Conservation (phyloP, 2,329 filamentous ascomycete genomes). For the Diaporthe vaccinii region DNA sequence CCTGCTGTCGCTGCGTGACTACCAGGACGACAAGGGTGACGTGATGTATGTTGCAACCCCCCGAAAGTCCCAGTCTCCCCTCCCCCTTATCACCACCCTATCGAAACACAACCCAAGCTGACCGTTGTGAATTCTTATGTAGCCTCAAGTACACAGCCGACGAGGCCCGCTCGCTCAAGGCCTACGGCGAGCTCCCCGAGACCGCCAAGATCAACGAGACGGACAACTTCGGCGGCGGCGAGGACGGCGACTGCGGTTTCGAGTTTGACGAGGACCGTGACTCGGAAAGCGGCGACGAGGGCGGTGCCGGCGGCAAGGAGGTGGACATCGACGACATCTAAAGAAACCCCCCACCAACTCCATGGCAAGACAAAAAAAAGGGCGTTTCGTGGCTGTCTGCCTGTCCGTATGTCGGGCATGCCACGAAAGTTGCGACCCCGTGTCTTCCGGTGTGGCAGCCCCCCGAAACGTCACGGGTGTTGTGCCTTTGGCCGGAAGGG, state of each 20-base stretch:
- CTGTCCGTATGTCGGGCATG: neutral
- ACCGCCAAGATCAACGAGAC: slow-evolving; percentile 99
- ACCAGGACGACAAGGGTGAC: slow-evolving; percentile 91
- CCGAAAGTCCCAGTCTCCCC: neutral
- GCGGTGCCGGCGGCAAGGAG: slow-evolving; percentile 67
- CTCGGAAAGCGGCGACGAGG: slow-evolving; percentile 67
- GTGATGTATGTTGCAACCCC: slow-evolving; percentile 67
- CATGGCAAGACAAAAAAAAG: neutral
- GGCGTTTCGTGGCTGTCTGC: neutral
- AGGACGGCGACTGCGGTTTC: slow-evolving; percentile 96
- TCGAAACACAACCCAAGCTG: neutral
- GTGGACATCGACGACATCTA: slow-evolving; percentile 97
- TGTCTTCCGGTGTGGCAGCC: neutral
- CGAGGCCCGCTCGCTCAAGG: slow-evolving; percentile 94
- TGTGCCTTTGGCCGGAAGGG: neutral
- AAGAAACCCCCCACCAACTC: slow-evolving; percentile 46
- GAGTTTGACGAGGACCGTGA: slow-evolving; percentile 97
- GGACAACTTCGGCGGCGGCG: slow-evolving; percentile 91
- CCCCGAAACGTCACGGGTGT: neutral
- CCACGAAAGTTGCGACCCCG: neutral
- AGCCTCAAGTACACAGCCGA: slow-evolving; percentile 92
- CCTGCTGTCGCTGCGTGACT: slow-evolving; percentile 83
- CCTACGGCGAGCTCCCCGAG: slow-evolving; percentile 97
- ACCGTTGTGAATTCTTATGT: neutral
- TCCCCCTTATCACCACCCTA: neutral